Conservation (phyloP, 495 filamentous ascomycete species). For the Aspergillus incahuasiensis region DNA sequence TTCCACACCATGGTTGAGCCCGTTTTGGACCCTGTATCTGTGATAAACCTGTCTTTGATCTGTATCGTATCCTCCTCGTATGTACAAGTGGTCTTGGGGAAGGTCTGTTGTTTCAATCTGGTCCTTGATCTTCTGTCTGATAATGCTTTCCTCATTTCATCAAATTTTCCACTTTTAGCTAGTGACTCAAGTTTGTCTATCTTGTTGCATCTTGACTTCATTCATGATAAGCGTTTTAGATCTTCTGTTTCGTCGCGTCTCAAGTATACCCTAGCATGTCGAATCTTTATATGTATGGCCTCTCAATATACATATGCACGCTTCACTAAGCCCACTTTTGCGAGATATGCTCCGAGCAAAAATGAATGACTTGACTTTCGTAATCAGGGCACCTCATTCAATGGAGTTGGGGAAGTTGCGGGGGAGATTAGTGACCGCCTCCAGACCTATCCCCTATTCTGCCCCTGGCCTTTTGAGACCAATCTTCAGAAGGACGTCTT, state of each 20-base stretch:
- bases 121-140: constrained; percentile 10
- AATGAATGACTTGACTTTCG: no score
- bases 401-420: not conserved
- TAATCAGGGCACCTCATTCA: not conserved
- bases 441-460: not conserved
- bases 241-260: constrained; percentile 15
- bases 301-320: no score
- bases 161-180: constrained; percentile 2
- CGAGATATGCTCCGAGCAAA: no score
- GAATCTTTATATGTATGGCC: not conserved
- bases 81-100: constrained; percentile 27
- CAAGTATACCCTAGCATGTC: constrained; percentile 3
- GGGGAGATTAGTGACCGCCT: constrained; percentile 5
- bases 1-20: constrained; percentile 25
- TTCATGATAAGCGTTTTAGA: constrained; percentile 12
- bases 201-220: constrained; percentile 7
- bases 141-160: not conserved
- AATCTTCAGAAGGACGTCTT: not conserved
- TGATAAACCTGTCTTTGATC: constrained; percentile 26
- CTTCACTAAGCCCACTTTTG: no score
- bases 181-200: constrained; percentile 1
- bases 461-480: not conserved
- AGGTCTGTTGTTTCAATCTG: constrained; percentile 13
- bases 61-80: constrained; percentile 35
- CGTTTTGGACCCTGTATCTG: constrained; percentile 22